Evolutionary conservation across 768 basidiomycete genomes (phyloP).

Genomic region (Russula griseocarnosa): DNA sequence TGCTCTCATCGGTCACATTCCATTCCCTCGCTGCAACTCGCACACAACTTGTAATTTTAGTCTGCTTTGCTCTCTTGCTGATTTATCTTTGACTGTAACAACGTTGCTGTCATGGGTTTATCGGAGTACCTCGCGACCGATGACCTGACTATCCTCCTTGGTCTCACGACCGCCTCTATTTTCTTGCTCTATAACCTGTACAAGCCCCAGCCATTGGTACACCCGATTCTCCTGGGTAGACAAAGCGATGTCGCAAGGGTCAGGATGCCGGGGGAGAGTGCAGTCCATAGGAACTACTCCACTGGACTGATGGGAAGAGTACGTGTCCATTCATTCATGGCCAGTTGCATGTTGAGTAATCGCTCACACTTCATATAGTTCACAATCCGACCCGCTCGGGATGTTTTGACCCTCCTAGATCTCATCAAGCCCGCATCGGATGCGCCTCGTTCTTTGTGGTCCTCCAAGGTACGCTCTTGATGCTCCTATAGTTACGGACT

Average conservation of each 20-base stretch:
- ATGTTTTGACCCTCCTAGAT: constrained; percentile 62
- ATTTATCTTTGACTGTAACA: background rate
- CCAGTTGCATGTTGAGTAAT: constrained; percentile 3
- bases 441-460: constrained; percentile 72
- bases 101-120: constrained; percentile 36
- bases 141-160: constrained; percentile 73
- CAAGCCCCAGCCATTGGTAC: constrained; percentile 80
- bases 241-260: constrained; percentile 88
- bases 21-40: background rate
- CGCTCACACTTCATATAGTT: constrained; percentile 47
- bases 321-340: constrained; percentile 34
- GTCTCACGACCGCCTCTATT: constrained; percentile 68
- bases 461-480: constrained; percentile 51
- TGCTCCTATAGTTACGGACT: background rate
- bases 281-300: constrained; percentile 86
- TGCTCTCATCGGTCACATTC: background rate
- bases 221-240: constrained; percentile 88
- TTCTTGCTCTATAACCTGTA: constrained; percentile 76
- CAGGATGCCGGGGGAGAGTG: constrained; percentile 76
- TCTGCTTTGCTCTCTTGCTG: background rate
- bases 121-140: constrained; percentile 67
- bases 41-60: constrained; percentile 2
- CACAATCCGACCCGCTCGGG: constrained; percentile 66
- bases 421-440: constrained; percentile 64
- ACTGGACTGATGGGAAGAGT: constrained; percentile 80